These are phyloP conservation scores for Physcomitrium patens DNA, from an alignment of 225 moss, liverwort and hornwort species.

Conservation along the genomic window DNA sequence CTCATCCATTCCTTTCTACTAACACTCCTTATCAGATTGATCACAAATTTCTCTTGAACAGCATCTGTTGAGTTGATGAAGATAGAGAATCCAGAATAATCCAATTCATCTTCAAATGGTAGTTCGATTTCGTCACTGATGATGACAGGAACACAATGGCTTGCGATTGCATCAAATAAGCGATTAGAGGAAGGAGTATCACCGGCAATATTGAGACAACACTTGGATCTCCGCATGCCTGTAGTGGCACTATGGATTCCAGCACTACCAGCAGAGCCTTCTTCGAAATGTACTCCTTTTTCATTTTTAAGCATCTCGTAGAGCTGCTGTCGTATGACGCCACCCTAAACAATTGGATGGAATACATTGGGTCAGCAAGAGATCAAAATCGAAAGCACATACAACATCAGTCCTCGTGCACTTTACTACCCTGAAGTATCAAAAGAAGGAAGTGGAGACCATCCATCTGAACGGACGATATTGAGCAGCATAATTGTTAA, in stretches of 20 bases:
- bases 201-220: constrained; percentile 77
- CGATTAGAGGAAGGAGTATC: constrained; percentile 78
- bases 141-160: constrained; percentile 72
- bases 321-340: constrained; percentile 69
- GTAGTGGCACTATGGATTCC: constrained; percentile 51
- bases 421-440: too few species aligned
- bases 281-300: constrained; percentile 58
- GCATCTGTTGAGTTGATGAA: constrained; percentile 57
- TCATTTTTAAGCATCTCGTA: constrained; percentile 61
- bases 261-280: constrained; percentile 52
- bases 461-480: too few species aligned
- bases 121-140: constrained; percentile 76
- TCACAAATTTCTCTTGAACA: constrained; percentile 47
- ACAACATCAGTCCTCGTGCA: too few species aligned
- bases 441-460: too few species aligned
- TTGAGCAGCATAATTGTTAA: too few species aligned
- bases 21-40: constrained; percentile 36
- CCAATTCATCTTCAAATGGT: constrained; percentile 65
- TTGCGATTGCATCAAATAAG: constrained; percentile 70
- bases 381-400: background rate
- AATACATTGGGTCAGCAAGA: background rate
- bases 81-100: constrained; percentile 65
- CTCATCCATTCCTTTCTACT: constrained; percentile 32
- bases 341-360: constrained; percentile 49
- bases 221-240: constrained; percentile 73